Percentiles rank a stretch among this genome's conserved stretches.
Conservation (phyloP, 1,284 basidiomycete genomes). For the Leucoagaricus sp. region DNA sequence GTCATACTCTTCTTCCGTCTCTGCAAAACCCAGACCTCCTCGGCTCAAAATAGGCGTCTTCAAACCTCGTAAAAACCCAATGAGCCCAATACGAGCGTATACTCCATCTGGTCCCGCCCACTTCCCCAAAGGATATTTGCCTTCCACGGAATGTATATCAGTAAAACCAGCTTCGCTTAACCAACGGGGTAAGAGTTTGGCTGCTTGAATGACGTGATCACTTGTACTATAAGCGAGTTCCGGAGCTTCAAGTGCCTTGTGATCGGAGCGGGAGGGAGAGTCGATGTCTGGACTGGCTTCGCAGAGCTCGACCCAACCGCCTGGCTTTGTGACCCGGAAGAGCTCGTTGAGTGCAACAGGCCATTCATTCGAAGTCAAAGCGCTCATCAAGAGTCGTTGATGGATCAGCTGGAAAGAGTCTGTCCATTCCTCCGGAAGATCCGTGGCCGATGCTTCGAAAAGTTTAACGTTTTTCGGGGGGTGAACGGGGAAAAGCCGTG, state of each 20-base stretch:
- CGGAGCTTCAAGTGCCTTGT: slow-evolving; percentile 8
- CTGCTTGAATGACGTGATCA: slow-evolving; percentile 9
- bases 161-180: slow-evolving; percentile 4
- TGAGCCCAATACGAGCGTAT: slow-evolving; percentile 6
- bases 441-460: slow-evolving; percentile 7
- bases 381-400: slow-evolving; percentile 14
- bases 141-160: slow-evolving; percentile 13
- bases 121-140: slow-evolving; percentile 4
- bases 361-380: slow-evolving; percentile 14
- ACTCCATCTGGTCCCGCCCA: slow-evolving; percentile 13
- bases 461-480: slow-evolving; percentile 13
- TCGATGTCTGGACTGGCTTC: slow-evolving; percentile 12
- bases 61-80: slow-evolving; percentile 9
- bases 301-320: slow-evolving; percentile 15
- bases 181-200: slow-evolving; percentile 3
- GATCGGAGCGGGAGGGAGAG: slow-evolving; percentile 9
- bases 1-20: slow-evolving; percentile 14
- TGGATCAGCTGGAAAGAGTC: slow-evolving; percentile 13
- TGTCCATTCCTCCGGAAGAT: slow-evolving; percentile 13
- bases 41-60: slow-evolving; percentile 13
- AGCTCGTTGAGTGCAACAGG: slow-evolving; percentile 7
- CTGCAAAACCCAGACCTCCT: slow-evolving; percentile 11
- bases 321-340: slow-evolving; percentile 12
- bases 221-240: slow-evolving; percentile 7
- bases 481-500: slow-evolving; percentile 11